Percentiles rank a stretch among this genome's conserved stretches.
Evolutionary conservation across 495 filamentous ascomycete genomes (phyloP).

Genomic region (Bacidia gigantensis): DNA sequence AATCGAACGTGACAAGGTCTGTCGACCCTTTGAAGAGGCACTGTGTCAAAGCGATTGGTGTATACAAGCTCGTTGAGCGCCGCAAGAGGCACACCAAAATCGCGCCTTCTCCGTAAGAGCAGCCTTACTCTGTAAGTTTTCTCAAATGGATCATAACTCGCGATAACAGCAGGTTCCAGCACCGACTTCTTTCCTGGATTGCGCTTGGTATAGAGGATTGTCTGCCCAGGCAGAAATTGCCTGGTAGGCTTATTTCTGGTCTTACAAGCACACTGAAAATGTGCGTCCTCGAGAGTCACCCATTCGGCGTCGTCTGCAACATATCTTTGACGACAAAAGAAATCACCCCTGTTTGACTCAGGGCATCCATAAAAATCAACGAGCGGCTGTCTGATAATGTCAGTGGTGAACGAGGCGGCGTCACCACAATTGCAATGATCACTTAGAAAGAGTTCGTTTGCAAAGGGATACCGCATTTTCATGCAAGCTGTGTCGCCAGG

Average conservation of each 20-base stretch:
- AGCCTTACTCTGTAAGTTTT: slow-evolving; percentile 22
- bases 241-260: slow-evolving; percentile 14
- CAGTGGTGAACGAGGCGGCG: slow-evolving; percentile 29
- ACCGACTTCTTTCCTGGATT: slow-evolving; percentile 32
- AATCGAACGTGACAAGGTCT: slow-evolving; percentile 46
- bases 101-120: slow-evolving; percentile 30
- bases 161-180: slow-evolving; percentile 44
- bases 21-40: slow-evolving; percentile 29
- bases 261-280: slow-evolving; percentile 31
- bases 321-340: slow-evolving; percentile 57
- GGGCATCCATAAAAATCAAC: slow-evolving; percentile 43
- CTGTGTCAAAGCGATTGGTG: slow-evolving; percentile 30
- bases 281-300: slow-evolving; percentile 34
- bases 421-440: slow-evolving; percentile 58
- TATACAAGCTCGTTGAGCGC: slow-evolving; percentile 55
- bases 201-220: background rate
- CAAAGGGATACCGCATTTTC: slow-evolving; percentile 47
- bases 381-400: slow-evolving; percentile 38
- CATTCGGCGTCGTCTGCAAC: slow-evolving; percentile 36
- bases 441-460: slow-evolving; percentile 61
- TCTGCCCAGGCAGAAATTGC: slow-evolving; percentile 16
- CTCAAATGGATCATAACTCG: slow-evolving; percentile 27
- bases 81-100: slow-evolving; percentile 26
- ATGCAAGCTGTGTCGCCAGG: slow-evolving; percentile 52
- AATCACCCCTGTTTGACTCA: slow-evolving; percentile 27